Percentiles rank a stretch among this genome's conserved stretches.
Conservation (phyloP, 2,329 filamentous ascomycete species). For the Rhytidhysteron rufulum region DNA sequence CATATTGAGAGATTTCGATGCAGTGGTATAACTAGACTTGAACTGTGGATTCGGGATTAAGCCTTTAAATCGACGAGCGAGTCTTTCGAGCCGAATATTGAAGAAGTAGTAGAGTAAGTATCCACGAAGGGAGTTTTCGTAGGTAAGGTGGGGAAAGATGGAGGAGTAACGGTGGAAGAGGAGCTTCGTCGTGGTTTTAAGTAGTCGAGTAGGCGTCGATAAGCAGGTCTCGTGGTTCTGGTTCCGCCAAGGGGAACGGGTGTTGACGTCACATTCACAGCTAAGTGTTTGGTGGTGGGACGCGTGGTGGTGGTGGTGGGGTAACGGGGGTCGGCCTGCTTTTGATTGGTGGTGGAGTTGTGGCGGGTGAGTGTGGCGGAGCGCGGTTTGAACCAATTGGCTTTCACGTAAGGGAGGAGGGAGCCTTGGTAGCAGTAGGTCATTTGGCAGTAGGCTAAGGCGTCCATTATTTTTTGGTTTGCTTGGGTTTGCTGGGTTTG, state of each 20-base stretch:
- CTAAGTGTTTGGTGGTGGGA: too few species aligned
- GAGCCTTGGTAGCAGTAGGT: not conserved
- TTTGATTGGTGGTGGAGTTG: too few species aligned
- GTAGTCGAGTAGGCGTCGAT: not conserved
- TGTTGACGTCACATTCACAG: not conserved
- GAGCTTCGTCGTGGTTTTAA: not conserved
- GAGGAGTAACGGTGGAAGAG: not conserved
- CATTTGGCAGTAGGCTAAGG: not conserved
- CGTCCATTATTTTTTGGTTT: not conserved
- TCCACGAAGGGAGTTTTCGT: not conserved
- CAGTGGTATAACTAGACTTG: not conserved
- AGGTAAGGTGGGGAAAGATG: not conserved
- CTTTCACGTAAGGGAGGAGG: not conserved
- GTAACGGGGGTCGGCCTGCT: too few species aligned
- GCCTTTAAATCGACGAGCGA: not conserved
- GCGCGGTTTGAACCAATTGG: not conserved
- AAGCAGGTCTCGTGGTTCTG: not conserved
- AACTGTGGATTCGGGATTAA: not conserved
- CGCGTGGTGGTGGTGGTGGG: not conserved
- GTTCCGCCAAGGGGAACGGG: too few species aligned
- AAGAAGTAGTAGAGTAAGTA: not conserved
- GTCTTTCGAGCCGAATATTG: not conserved
- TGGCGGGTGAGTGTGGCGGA: not conserved
- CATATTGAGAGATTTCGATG: conserved; percentile 41
- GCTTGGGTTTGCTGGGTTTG: not conserved